Base-by-base conservation (phyloP, 2,329 filamentous ascomycete species). In the Trichoderma hamatum region DNA sequence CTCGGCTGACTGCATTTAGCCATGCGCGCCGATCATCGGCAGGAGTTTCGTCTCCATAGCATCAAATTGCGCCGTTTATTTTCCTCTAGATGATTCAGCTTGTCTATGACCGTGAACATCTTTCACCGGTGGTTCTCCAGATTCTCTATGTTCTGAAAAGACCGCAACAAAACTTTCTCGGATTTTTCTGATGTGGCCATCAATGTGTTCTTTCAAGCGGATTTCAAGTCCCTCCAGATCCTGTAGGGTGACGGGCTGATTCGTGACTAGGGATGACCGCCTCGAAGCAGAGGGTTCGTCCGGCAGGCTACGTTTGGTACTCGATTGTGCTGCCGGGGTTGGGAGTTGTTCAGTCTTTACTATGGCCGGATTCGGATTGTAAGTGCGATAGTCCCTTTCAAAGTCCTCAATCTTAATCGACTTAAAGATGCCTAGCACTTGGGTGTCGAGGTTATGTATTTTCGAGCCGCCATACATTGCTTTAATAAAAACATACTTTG, bases 391-490 rank as follows among this genome's bases (percentile, higher is more conserved):
- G 7, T 3, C 1, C 0, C 9, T 3, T 19, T 43, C 39, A 9
- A 43, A n/a, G 19, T 43, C 1, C 0, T 3, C 2, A 14, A 43
- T 43, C 16, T n/a, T 9, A 9, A 43, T 16, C 16, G 39, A 43
- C 6, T 3, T 1, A n/a, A 9, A 19, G 39, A 43, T 19, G 39
- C 39, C 0, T 3, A 9, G 11, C 39, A 43, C 6, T 43, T n/a
- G 39, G 16, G 6, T 10, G 7, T 43, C 16, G 19, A 43, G 9
- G 30, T 1, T 7, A 6, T 1, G 16, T 30, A 5, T 1, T 30
- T n/a, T n/a, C n/a, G 5, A 6, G 6, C 1, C 2, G 7, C 6
- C 0, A 5, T n/a, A 5, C 5, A 43, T 5, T 16, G 16, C 5
- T 19, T n/a, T 9, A 7, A 43, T 3, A 19, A 43, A 43, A 43